Evolutionary conservation across 352 stramenopile genomes (phyloP), one percentile per base, ranked within the genome.

Genomic region (Blastocystis sp.): DNA sequence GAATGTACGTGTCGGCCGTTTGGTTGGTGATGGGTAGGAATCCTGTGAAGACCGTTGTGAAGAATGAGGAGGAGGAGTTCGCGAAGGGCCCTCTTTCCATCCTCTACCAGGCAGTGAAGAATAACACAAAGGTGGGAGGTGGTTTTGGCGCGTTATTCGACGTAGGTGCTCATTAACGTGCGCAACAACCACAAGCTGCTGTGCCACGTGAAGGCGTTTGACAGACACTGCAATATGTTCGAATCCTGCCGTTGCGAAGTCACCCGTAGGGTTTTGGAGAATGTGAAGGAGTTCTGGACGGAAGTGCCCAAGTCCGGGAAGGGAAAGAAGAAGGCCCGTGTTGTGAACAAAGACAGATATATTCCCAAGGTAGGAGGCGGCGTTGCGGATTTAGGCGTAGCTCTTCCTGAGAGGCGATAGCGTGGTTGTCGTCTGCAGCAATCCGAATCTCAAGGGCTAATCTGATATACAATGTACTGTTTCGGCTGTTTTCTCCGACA

Each of bases 271-370:
- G 93, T 99, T 79, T 92, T 99, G 65, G 96, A 98, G 92, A 98
- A 99, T 90, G 97, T 99, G 59, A 98, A 98, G 91, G 97, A 99
- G 92, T 98, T 99, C 95, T 99, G 97, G 97, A 99, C 96, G 24
- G 97, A 99, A 93, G 92, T 94, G 79, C 96, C 95, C 89, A 98
- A 98, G 92, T 95, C 94, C 48, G 95, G 96, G 62, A 98, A 98
- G 91, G 94, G 94, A 70, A 97, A 97, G 90, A 98, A 97, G 89
- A 93, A 94, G 68, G 95, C 94, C 79, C 96, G 96, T 89, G 92
- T 95, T 19, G 93, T 98, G n/a, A 98, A 98, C 92, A 98, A 98
- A 89, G 87, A 91, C 64, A 61, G 90, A 52, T 87, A 90, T 40
- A 91, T 91, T 61, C 89, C 42, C 43, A 91, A 91, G 65, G 77